Evolutionary conservation across 306 rosid genomes (phyloP).

Genomic region (Gleditsia sinensis): DNA sequence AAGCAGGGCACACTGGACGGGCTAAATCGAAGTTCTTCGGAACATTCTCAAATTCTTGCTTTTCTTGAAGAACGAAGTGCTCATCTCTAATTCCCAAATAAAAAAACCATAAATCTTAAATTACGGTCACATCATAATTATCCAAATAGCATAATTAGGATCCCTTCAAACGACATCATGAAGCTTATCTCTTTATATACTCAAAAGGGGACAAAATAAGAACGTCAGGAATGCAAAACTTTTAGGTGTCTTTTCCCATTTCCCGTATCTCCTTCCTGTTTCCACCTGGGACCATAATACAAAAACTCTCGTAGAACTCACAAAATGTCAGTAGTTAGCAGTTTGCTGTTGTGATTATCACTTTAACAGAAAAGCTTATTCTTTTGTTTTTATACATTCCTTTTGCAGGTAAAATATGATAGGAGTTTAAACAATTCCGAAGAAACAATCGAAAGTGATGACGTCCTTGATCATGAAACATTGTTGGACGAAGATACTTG

Average conservation of each 20-base stretch:
- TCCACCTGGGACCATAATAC: neutral
- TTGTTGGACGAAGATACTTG: constrained; percentile 58
- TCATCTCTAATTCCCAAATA: neutral
- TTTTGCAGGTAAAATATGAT: constrained; percentile 54
- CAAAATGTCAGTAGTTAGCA: neutral
- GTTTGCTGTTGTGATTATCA: constrained; percentile 11
- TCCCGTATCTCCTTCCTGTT: neutral
- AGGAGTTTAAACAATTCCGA: constrained; percentile 30
- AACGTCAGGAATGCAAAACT: neutral
- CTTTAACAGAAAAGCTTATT: neutral
- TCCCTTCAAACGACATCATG: neutral
- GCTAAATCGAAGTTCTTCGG: neutral
- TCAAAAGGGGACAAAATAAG: neutral
- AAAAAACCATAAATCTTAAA: neutral
- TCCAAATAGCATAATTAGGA: neutral
- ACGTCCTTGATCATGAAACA: constrained; percentile 55
- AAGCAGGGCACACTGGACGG: neutral
- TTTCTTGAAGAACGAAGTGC: neutral
- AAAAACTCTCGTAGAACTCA: neutral
- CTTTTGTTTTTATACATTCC: neutral
- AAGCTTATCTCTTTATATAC: neutral
- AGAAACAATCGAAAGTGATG: constrained; percentile 45
- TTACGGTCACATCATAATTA: neutral
- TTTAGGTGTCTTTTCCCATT: neutral
- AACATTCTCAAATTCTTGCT: neutral